A percentile compares a stretch with the other conserved stretches of the same genome.
These are phyloP conservation scores for Edaphochlamys debaryana DNA, from an alignment of 139 green algal genomes.

Conservation along the genomic window DNA sequence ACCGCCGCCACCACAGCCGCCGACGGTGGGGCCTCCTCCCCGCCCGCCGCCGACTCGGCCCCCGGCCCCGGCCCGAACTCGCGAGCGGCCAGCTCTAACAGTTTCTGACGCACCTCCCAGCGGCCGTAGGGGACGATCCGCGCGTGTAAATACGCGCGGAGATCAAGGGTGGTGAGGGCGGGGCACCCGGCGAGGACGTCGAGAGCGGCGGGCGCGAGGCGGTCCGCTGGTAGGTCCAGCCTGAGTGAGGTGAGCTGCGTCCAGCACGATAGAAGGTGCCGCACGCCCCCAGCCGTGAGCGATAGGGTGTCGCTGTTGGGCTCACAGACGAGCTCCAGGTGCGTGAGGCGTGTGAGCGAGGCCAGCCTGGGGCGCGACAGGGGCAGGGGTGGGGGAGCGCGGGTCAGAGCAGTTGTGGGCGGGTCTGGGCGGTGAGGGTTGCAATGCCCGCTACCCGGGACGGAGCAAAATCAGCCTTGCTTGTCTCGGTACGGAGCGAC, in stretches of 20 bases:
- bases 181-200: background rate
- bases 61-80: background rate
- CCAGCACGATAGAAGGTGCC: background rate
- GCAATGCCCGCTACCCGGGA: no score
- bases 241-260: background rate
- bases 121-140: background rate
- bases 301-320: background rate
- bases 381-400: no score
- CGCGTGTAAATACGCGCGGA: background rate
- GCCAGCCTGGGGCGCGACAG: no score
- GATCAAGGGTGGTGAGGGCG: background rate
- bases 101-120: background rate
- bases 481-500: no score
- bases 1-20: background rate
- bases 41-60: background rate
- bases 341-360: background rate
- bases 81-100: background rate
- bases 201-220: background rate
- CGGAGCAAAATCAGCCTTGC: background rate
- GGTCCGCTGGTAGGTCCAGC: conserved; percentile 1
- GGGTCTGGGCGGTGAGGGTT: no score
- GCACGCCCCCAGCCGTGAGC: background rate
- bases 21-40: background rate
- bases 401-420: no score
- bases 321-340: background rate